phyloP scores from a whole-genome alignment of 352 stramenopile genomes.

The Albugo candida region DNA sequence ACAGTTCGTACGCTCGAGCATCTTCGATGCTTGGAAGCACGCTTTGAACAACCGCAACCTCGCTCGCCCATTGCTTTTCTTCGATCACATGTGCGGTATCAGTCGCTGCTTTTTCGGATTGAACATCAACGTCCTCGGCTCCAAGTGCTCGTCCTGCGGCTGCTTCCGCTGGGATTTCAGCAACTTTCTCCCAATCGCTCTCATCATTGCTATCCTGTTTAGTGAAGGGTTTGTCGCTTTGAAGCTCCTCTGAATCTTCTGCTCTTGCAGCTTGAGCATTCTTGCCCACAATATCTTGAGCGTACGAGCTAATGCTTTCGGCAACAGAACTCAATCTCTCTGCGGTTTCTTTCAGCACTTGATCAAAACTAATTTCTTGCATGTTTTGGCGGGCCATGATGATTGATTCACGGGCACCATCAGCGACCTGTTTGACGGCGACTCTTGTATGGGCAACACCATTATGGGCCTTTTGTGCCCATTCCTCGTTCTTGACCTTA shows the following conservation, averaged over 20 bases:
- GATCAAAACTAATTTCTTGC: slow-evolving; percentile 69
- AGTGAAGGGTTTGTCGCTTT: slow-evolving; percentile 7
- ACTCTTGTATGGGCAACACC: slow-evolving; percentile 35
- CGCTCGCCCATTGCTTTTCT: slow-evolving; percentile 55
- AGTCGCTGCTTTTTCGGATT: not conserved
- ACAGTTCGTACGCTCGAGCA: slow-evolving; percentile 23
- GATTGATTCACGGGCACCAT: slow-evolving; percentile 29
- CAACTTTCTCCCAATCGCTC: not conserved
- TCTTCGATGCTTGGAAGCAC: slow-evolving; percentile 47
- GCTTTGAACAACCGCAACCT: slow-evolving; percentile 52
- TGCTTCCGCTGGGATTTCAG: not conserved
- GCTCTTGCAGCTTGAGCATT: too few relatives aligned
- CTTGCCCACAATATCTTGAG: slow-evolving; percentile 32
- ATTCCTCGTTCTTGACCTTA: slow-evolving; percentile 68
- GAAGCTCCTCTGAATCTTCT: slow-evolving; percentile 4
- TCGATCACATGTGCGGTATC: not conserved
- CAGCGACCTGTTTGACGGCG: slow-evolving; percentile 29
- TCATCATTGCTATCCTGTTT: slow-evolving; percentile 24
- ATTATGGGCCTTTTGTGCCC: slow-evolving; percentile 22
- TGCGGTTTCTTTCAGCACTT: slow-evolving; percentile 58
- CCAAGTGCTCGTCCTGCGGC: too few relatives aligned
- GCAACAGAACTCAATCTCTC: slow-evolving; percentile 57
- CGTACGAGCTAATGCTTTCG: slow-evolving; percentile 51
- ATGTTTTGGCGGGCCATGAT: slow-evolving; percentile 28
- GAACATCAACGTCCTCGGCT: too few relatives aligned